These are phyloP conservation scores for Suhomyces sp. DNA, from an alignment of 805 yeast genomes.

Conservation along the genomic window DNA sequence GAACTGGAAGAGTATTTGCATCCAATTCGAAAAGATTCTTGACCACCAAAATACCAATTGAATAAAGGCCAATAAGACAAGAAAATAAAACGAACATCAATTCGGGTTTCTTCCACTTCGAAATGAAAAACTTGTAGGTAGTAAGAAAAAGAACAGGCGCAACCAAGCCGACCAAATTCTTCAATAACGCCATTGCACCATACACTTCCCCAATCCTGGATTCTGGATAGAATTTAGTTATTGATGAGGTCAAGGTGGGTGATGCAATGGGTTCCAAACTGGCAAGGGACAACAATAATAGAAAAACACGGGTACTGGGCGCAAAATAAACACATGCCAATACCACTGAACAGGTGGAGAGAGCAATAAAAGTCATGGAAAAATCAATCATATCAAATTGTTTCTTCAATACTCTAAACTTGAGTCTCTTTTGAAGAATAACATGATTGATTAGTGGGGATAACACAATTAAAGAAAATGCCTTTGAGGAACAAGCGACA, in stretches of 20 bases:
- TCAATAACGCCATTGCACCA: slow-evolving; percentile 65
- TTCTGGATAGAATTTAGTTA: slow-evolving; percentile 61
- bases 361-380: slow-evolving; percentile 36
- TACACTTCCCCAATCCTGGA: slow-evolving; percentile 67
- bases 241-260: slow-evolving; percentile 59
- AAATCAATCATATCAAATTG: slow-evolving; percentile 57
- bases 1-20: too few relatives aligned
- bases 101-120: slow-evolving; percentile 28
- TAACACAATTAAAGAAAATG: slow-evolving; percentile 47
- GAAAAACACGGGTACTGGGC: slow-evolving; percentile 25
- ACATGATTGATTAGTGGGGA: slow-evolving; percentile 49
- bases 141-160: slow-evolving; percentile 50
- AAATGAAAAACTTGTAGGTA: slow-evolving; percentile 41
- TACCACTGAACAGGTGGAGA: slow-evolving; percentile 13
- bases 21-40: too few relatives aligned
- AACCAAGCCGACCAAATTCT: slow-evolving; percentile 47
- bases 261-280: slow-evolving; percentile 50
- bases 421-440: slow-evolving; percentile 29
- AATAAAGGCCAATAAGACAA: too few relatives aligned
- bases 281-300: slow-evolving; percentile 33
- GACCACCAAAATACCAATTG: too few relatives aligned
- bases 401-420: slow-evolving; percentile 32
- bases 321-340: slow-evolving; percentile 27
- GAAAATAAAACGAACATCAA: slow-evolving; percentile 26
- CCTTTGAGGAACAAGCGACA: slow-evolving; percentile 47